Evolutionary conservation across 179 eudicot genomes (phyloP), one percentile per base, ranked within the genome.

Genomic region (Vitellaria paradoxa): DNA sequence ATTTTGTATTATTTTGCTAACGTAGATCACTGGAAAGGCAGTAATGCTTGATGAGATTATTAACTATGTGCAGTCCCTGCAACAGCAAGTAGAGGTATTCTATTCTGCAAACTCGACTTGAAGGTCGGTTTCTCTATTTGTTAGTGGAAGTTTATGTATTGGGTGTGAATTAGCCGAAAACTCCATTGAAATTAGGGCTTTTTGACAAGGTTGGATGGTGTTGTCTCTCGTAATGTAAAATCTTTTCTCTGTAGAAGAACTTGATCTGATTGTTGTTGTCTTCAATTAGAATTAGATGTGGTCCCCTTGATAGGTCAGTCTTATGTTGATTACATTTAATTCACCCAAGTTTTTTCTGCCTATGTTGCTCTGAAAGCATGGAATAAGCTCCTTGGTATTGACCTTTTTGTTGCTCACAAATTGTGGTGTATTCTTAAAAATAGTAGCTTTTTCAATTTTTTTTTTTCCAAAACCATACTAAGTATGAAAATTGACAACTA

Each of bases 21-120:
- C 50, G 11, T 57, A 88, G 91, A 88, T 88, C 30, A 93, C 99
- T 50, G 99, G 99, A 42, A 96, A 93, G 83, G 98, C 99, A 12
- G 93, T 96, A 78, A 96, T 96, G 99, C 93, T 96, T 65, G 98
- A 96, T 80, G 99, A 96, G 89, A 96, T 96, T 82, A 96, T 96
- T 79, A 96, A 96, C 88, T 96, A 96, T 84, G 99, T 96, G 66
- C 99, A 96, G 76, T 96, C 99, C 52, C 89, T 96, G 59, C 99
- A 96, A 81, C 99, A 91, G 75, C 99, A 96, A 83, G 99, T 96
- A 69, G 99, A 96, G 99, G 99, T 93, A 84, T 61, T 80, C 21
- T 21, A 46, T 74, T 45, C 50, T 45, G 56, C 56, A 45, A 74
- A 67, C 30, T 3, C 18, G 6, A 42, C 13, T 26, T 60, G 40